These are phyloP conservation scores for Septoria petroselini DNA, from an alignment of 2,329 filamentous ascomycete species.

Conservation along the genomic window DNA sequence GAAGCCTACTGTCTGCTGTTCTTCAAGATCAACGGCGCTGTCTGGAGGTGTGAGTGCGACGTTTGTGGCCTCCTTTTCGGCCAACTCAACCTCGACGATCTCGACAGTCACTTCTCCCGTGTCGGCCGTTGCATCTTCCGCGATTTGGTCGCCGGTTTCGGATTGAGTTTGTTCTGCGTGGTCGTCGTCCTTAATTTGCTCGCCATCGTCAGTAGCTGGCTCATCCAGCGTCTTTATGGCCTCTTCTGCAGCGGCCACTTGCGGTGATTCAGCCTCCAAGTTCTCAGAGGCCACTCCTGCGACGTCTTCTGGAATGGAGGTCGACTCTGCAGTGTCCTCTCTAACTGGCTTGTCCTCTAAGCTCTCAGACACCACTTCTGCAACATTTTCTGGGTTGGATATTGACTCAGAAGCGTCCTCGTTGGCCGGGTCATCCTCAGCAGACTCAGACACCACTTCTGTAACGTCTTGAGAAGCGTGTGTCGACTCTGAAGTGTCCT, in stretches of 20 bases:
- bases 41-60: slow-evolving; percentile 2
- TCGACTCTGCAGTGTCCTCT: too few species aligned
- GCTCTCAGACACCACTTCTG: too few species aligned
- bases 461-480: too few species aligned
- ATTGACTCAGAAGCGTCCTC: too few species aligned
- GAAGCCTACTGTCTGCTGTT: not conserved
- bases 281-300: too few species aligned
- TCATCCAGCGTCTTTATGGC: not conserved
- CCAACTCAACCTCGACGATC: not conserved
- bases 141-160: not conserved
- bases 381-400: too few species aligned
- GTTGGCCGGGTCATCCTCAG: too few species aligned
- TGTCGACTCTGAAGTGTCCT: too few species aligned
- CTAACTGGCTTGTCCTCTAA: too few species aligned
- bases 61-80: not conserved
- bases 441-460: too few species aligned
- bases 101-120: not conserved
- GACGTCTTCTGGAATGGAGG: too few species aligned
- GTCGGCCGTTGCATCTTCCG: not conserved
- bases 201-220: not conserved
- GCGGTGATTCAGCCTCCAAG: too few species aligned
- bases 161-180: not conserved
- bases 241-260: not conserved
- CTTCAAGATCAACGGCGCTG: slow-evolving; percentile 9
- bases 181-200: not conserved